phyloP scores from a whole-genome alignment of 176 grass and related monocot species.

The Themeda triandra region DNA sequence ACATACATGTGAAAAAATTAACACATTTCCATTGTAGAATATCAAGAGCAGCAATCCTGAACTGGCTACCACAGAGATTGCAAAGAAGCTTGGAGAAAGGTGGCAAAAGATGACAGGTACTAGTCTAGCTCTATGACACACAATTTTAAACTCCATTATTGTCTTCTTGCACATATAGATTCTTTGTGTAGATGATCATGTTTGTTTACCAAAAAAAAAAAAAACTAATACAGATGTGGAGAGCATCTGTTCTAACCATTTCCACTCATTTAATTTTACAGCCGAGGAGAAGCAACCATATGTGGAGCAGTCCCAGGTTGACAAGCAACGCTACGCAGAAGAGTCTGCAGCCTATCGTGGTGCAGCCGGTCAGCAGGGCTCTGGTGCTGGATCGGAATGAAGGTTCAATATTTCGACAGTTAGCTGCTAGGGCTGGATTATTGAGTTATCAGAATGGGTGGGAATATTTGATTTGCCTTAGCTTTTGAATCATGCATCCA shows the following conservation, averaged over 20 bases:
- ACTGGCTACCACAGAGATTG: slow-evolving; percentile 63
- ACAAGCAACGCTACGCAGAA: slow-evolving; percentile 66
- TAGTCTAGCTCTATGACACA: not conserved
- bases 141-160: no score
- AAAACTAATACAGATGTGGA: not conserved
- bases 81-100: slow-evolving; percentile 72
- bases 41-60: slow-evolving; percentile 68
- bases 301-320: slow-evolving; percentile 51
- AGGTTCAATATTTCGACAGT: not conserved
- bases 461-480: not conserved
- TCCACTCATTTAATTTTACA: slow-evolving; percentile 15
- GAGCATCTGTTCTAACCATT: not conserved
- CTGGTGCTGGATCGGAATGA: slow-evolving; percentile 47
- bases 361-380: slow-evolving; percentile 27
- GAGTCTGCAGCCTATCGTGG: slow-evolving; percentile 55
- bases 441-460: not conserved
- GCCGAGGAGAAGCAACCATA: slow-evolving; percentile 71
- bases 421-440: not conserved
- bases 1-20: not conserved
- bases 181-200: not conserved
- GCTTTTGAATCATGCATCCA: not conserved
- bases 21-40: slow-evolving; percentile 44
- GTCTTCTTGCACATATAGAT: not conserved
- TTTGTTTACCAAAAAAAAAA: not conserved
- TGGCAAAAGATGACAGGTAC: slow-evolving; percentile 88